Evolutionary conservation across 495 filamentous ascomycete genomes (phyloP), one percentile per base, ranked within the genome.

Genomic region (Mycothermus thermophilus): DNA sequence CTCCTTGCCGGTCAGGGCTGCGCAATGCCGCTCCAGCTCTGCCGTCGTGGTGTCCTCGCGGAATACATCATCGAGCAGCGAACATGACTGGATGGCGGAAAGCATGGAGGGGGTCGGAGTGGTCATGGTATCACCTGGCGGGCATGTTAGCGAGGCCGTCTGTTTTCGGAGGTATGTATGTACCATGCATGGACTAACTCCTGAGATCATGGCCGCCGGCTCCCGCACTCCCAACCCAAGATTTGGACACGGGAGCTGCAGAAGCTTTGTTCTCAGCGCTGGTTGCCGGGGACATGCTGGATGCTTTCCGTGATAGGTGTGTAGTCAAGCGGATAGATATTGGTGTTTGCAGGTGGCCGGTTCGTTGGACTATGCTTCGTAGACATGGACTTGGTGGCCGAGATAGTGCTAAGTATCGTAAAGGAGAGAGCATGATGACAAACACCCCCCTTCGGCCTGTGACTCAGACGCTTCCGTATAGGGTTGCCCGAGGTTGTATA

Each of bases 51-150:
- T 67, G 54, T 93, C 87, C 56, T 88, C 82, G 27, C 64, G 44
- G 55, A 88, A 88, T 42, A 93, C 83, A 43, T 93, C 86, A 54
- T 95, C 87, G 19, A 79, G 58, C 26, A 85, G 59, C 5, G 71
- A 73, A 32, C 67, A 64, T 8, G 56, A 58, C 40, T 67, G 52
- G 42, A 80, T 71, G 1, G 74, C 69, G 24, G 66, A 56, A 11
- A 94, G 76, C 87, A 93, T 93, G 8, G 76, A 70, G 4, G 65
- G 34, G 25, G 84, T 93, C 2, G 88, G 87, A 1, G 83, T 86
- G 6, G 88, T 96, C 60, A 87, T 72, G 16, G 79, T 81, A 50
- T 96, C 87, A 56, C 71, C 72, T 74, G 51, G n/a, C n/a, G n/a
- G n/a, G n/a, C n/a, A n/a, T n/a, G n/a, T n/a, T n/a, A n/a, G n/a